A percentile compares a stretch with the other conserved stretches of the same genome.
Conservation (phyloP, 2,329 filamentous ascomycete genomes). For the Nannizziopsis barbatae region DNA sequence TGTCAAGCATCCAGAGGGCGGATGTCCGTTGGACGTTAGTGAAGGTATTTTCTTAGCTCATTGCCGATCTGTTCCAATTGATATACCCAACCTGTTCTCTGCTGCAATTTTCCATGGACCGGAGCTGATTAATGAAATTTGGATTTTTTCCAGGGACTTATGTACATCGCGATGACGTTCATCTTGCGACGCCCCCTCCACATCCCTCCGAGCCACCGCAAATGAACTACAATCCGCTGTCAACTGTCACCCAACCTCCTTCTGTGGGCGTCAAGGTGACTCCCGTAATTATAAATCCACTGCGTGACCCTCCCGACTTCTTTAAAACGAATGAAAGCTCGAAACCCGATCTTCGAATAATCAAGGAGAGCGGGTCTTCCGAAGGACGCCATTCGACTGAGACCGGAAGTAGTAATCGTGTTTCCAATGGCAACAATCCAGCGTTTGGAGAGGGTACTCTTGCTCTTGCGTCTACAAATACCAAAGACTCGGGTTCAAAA, state of each 20-base stretch:
- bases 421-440: slow-evolving; percentile 35
- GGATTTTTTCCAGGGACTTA: slow-evolving; percentile 58
- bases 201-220: slow-evolving; percentile 88
- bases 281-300: slow-evolving; percentile 58
- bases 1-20: slow-evolving; percentile 66
- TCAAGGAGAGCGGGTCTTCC: slow-evolving; percentile 48
- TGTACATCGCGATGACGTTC: slow-evolving; percentile 76
- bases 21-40: slow-evolving; percentile 83
- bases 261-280: slow-evolving; percentile 77
- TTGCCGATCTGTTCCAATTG: background rate
- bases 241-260: slow-evolving; percentile 72
- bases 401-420: slow-evolving; percentile 26
- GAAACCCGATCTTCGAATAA: slow-evolving; percentile 19
- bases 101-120: background rate
- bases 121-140: background rate
- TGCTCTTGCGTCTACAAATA: slow-evolving; percentile 53
- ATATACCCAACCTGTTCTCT: background rate
- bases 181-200: slow-evolving; percentile 84
- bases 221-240: slow-evolving; percentile 79
- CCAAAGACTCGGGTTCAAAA: slow-evolving; percentile 58
- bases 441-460: slow-evolving; percentile 81
- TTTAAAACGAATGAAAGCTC: slow-evolving; percentile 44
- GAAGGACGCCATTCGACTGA: slow-evolving; percentile 53
- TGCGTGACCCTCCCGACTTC: slow-evolving; percentile 34
- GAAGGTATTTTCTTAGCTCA: slow-evolving; percentile 53